Base-by-base conservation (phyloP, 768 basidiomycete species). In the Trichaptum fuscoviolaceum region DNA sequence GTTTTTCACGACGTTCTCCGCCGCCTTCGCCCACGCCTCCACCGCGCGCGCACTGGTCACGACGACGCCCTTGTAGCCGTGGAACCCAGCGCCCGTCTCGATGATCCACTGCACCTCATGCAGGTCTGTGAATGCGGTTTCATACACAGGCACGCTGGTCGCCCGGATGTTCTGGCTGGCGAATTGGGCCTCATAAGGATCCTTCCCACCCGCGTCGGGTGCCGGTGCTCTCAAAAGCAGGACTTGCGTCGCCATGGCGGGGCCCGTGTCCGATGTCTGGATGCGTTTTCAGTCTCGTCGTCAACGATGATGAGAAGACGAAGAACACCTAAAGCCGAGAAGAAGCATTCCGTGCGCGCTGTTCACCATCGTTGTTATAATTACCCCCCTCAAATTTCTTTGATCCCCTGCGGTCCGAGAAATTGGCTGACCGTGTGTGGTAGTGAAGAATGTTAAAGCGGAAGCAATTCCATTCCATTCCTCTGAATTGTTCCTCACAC, bases 21-120 rank as follows among this genome's bases (percentile, higher is more conserved):
- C 75, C 34, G 82, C 87, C 6, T 71, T 72, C 52, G 74, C 78
- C 86, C 91, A 92, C 0, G 90, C 91, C 62, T 93, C 90, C 68
- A 87, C 87, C 0, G 89, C 86, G 27, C 95, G 80, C 34, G 85
- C 87, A 71, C 92, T 94, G 2, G 94, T 96, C 24, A 95, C 71
- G 61, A 95, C 82, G 7, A 93, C 88, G 6, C 89, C 93, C 7
- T 74, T 75, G 66, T 83, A 77, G 23, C 67, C 69, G 23, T 73
- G 67, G 1, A 25, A 63, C 0, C 59, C 35, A 1, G 84, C 81
- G 0, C 83, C 84, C 7, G 66, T 57, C 0, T 69, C 63, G 20
- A 91, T 74, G 63, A 83, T 74, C 18, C 75, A 69, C 30, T 74
- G 71, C 15, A 96, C 81, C 15, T 66, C 61, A 0, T 79, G 72